Evolutionary conservation across 495 filamentous ascomycete species (phyloP).

Genomic region (Penicillium psychrofluorescens): DNA sequence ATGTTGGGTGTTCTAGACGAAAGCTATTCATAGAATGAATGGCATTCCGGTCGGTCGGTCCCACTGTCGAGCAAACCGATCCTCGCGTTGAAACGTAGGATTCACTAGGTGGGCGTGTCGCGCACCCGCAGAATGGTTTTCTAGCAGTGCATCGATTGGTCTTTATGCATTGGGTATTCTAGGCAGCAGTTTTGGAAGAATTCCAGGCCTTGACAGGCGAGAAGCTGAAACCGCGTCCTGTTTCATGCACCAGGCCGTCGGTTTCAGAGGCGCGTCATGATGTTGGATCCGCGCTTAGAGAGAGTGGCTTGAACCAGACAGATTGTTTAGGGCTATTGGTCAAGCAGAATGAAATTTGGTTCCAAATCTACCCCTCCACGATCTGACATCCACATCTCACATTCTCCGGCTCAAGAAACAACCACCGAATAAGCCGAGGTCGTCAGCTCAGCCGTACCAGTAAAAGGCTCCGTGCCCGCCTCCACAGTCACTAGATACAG

Average conservation of each 20-base stretch:
- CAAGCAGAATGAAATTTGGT: neutral
- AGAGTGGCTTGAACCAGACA: neutral
- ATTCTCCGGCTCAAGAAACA: slow-evolving; percentile 22
- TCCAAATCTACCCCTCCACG: neutral
- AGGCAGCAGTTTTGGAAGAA: neutral
- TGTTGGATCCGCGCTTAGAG: neutral
- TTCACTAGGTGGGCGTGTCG: neutral
- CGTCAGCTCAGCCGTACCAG: slow-evolving; percentile 31
- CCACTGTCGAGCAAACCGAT: no score
- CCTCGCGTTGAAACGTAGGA: no score
- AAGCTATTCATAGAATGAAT: neutral
- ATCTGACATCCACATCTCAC: neutral
- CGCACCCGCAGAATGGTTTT: neutral
- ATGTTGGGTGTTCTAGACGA: neutral
- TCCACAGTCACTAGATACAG: slow-evolving; percentile 49
- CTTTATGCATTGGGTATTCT: no score
- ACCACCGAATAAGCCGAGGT: slow-evolving; percentile 32
- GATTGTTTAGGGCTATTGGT: no score
- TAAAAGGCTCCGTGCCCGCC: slow-evolving; percentile 52
- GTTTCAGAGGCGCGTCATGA: slow-evolving; percentile 2
- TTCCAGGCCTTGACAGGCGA: neutral
- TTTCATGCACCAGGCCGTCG: slow-evolving; percentile 1
- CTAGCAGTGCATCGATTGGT: no score
- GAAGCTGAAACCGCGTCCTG: slow-evolving; percentile 1
- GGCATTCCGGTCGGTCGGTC: no score